These are phyloP conservation scores for Nitzschia putrida DNA, from an alignment of 108 stramenopile genomes.

Conservation along the genomic window DNA sequence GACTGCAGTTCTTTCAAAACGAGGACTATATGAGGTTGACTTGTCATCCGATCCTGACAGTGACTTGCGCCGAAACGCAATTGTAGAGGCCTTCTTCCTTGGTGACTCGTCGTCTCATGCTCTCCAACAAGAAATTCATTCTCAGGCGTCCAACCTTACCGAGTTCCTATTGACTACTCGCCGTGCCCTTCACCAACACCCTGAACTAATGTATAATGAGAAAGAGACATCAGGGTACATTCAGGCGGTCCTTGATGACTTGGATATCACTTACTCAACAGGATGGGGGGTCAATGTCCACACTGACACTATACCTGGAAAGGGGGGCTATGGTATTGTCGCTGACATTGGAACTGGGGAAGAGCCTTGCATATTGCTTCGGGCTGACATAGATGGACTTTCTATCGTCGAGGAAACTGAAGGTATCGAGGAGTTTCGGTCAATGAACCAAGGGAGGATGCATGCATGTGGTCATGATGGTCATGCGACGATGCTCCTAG, in stretches of 20 bases:
- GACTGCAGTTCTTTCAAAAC: too few relatives aligned
- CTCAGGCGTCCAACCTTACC: conserved; percentile 24
- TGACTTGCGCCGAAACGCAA: conserved; percentile 26
- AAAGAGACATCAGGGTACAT: conserved; percentile 59
- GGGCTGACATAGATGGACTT: conserved; percentile 95
- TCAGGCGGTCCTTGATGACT: conserved; percentile 52
- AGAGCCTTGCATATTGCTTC: conserved; percentile 70
- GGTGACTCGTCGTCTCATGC: background rate
- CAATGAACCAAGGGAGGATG: conserved; percentile 66
- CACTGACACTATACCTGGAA: conserved; percentile 43
- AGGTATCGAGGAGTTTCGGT: conserved; percentile 53
- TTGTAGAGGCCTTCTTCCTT: conserved; percentile 28
- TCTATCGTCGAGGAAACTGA: conserved; percentile 77
- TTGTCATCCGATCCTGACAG: too few relatives aligned
- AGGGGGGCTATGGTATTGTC: conserved; percentile 79
- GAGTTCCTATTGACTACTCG: conserved; percentile 60
- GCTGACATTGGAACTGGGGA: conserved; percentile 75
- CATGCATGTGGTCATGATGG: conserved; percentile 97
- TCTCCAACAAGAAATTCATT: conserved; percentile 37
- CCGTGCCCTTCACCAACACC: conserved; percentile 67
- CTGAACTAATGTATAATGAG: conserved; percentile 84
- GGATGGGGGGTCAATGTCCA: conserved; percentile 78
- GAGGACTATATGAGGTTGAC: too few relatives aligned
- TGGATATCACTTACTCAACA: conserved; percentile 58
- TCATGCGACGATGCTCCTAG: conserved; percentile 88